Conservation (phyloP, 1,284 basidiomycete genomes). For the Hymenochaete sp. region DNA sequence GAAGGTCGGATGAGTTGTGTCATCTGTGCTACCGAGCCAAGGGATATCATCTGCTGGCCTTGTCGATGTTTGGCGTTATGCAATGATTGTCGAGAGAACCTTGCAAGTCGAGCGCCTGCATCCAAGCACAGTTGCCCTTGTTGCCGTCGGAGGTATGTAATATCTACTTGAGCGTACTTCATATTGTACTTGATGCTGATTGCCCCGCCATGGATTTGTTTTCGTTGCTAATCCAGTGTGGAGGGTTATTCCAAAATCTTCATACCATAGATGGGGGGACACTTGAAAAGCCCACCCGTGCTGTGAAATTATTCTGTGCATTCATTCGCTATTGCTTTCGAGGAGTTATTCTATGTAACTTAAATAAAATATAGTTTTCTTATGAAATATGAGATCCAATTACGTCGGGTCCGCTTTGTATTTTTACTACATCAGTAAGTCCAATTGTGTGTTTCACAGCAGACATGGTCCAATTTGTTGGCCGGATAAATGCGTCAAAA, state of each 20-base stretch:
- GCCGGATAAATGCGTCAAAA: too few relatives aligned
- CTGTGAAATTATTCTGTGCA: too few relatives aligned
- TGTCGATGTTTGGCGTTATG: slow-evolving; percentile 69
- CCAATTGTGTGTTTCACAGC: too few relatives aligned
- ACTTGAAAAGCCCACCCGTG: too few relatives aligned
- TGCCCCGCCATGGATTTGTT: background rate
- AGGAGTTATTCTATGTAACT: too few relatives aligned
- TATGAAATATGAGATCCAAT: too few relatives aligned
- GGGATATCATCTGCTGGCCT: slow-evolving; percentile 72
- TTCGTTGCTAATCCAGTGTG: slow-evolving; percentile 44
- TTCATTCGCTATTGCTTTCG: too few relatives aligned
- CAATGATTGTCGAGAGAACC: slow-evolving; percentile 60
- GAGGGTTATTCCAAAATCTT: slow-evolving; percentile 68
- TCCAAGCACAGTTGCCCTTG: slow-evolving; percentile 68
- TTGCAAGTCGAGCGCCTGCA: slow-evolving; percentile 52
- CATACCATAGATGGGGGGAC: slow-evolving; percentile 36
- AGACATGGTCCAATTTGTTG: too few relatives aligned
- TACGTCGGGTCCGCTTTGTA: too few relatives aligned
- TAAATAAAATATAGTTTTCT: too few relatives aligned
- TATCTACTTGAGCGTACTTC: too few relatives aligned
- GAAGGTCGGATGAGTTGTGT: slow-evolving; percentile 49
- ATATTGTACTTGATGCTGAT: slow-evolving; percentile 2
- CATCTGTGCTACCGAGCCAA: slow-evolving; percentile 58
- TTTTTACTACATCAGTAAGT: too few relatives aligned
- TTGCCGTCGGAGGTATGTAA: slow-evolving; percentile 52